Conservation (phyloP, 2,329 filamentous ascomycete genomes). For the Didymella arachidicola region DNA sequence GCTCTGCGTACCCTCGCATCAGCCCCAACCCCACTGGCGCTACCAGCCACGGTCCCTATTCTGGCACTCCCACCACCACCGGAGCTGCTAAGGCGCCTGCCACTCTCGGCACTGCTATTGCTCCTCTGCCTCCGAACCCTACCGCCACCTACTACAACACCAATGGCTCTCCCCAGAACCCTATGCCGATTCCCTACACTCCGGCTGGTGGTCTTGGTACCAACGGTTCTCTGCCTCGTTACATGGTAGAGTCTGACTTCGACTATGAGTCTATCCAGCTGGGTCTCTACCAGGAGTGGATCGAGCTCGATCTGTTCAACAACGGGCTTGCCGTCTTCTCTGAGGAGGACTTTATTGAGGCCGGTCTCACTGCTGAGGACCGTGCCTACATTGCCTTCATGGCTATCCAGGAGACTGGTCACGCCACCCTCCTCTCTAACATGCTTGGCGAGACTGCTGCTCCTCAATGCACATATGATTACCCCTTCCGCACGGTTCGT, state of each 20-base stretch:
- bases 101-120: conserved; percentile 65
- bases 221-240: conserved; percentile 78
- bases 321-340: conserved; percentile 75
- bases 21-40: conserved; percentile 63
- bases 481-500: conserved; percentile 75
- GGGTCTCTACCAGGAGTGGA: conserved; percentile 82
- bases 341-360: conserved; percentile 71
- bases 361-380: conserved; percentile 73
- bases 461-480: conserved; percentile 80
- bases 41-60: conserved; percentile 73
- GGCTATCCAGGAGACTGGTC: conserved; percentile 78
- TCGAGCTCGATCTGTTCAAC: conserved; percentile 84
- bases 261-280: conserved; percentile 81
- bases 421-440: conserved; percentile 78
- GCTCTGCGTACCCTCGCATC: conserved; percentile 54
- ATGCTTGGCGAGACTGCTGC: conserved; percentile 77
- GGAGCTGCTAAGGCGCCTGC: conserved; percentile 68
- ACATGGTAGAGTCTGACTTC: conserved; percentile 81
- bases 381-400: conserved; percentile 77
- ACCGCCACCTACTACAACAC: conserved; percentile 74
- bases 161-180: conserved; percentile 72
- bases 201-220: conserved; percentile 76
- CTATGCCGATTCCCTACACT: conserved; percentile 74
- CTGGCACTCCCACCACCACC: conserved; percentile 71
- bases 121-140: conserved; percentile 64